Percentiles rank a stretch among this genome's conserved stretches.
Conservation (phyloP, 805 yeast genomes). For the Cyberlindnera euphorbiiphila region DNA sequence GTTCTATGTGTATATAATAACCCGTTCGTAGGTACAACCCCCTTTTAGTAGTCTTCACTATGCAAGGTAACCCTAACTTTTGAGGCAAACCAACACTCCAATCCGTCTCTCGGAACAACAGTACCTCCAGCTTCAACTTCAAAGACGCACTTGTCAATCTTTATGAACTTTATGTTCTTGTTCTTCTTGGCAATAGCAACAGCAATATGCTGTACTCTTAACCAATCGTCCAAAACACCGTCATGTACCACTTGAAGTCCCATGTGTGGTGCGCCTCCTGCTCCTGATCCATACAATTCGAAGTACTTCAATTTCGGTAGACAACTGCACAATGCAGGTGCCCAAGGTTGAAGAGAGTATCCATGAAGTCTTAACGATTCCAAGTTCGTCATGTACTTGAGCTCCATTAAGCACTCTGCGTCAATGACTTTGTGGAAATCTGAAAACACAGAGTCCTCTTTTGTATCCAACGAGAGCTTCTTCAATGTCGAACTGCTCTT, state of each 20-base stretch:
- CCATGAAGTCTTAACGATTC: slow-evolving; percentile 40
- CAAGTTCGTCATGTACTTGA: slow-evolving; percentile 27
- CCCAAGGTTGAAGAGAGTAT: slow-evolving; percentile 29
- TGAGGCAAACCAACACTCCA: slow-evolving; percentile 44
- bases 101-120: slow-evolving; percentile 41
- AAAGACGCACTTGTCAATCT: slow-evolving; percentile 48
- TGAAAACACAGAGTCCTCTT: slow-evolving; percentile 35
- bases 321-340: slow-evolving; percentile 26
- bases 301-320: slow-evolving; percentile 32
- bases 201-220: slow-evolving; percentile 52
- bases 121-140: slow-evolving; percentile 29
- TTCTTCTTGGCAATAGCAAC: slow-evolving; percentile 33
- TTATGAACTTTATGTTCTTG: slow-evolving; percentile 35
- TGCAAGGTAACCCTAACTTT: slow-evolving; percentile 29
- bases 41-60: background rate
- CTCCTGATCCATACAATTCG: slow-evolving; percentile 45
- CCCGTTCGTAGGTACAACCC: too few species aligned
- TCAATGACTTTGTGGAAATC: slow-evolving; percentile 31
- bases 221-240: slow-evolving; percentile 54
- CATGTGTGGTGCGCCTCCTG: slow-evolving; percentile 51
- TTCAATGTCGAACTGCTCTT: slow-evolving; percentile 23
- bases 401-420: slow-evolving; percentile 19
- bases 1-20: too few species aligned
- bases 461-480: slow-evolving; percentile 39
- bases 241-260: slow-evolving; percentile 53